Evolutionary conservation across 148 eudicot species (phyloP).

Genomic region (Amaranthus hypochondriacus): DNA sequence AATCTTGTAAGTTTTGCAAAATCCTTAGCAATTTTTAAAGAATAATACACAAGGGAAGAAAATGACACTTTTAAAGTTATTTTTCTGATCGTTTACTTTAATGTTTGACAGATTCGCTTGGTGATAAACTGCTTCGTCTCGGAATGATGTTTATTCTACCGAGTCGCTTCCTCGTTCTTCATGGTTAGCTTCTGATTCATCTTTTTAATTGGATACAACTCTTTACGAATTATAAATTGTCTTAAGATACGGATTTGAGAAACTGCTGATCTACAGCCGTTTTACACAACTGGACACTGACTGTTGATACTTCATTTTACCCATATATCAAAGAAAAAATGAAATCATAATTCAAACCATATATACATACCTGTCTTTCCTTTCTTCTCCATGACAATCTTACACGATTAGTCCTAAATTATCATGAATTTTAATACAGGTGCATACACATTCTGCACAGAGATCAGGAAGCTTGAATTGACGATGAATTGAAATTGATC

Average conservation of each 20-base stretch:
- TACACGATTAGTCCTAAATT: background rate
- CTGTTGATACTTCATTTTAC: background rate
- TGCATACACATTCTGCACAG: slow-evolving; percentile 4
- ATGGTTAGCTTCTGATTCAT: slow-evolving; percentile 11
- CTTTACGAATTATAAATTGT: background rate
- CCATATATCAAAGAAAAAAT: too few relatives aligned
- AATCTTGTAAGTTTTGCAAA: slow-evolving; percentile 54
- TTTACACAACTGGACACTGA: too few relatives aligned
- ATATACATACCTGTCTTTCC: background rate
- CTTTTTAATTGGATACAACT: background rate
- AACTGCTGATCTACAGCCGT: background rate
- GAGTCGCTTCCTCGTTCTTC: slow-evolving; percentile 9
- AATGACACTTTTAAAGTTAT: background rate
- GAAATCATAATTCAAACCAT: too few relatives aligned
- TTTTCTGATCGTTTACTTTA: background rate
- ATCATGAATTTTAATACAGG: slow-evolving; percentile 3
- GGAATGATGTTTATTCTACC: slow-evolving; percentile 23
- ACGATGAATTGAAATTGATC: background rate
- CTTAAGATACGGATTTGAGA: background rate
- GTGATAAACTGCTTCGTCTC: slow-evolving; percentile 42
- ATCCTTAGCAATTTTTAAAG: background rate
- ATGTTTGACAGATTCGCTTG: slow-evolving; percentile 56
- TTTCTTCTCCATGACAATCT: background rate
- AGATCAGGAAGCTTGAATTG: slow-evolving; percentile 2
- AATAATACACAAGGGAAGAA: background rate